Evolutionary conservation across 192 early-diverging fungal genomes (phyloP), one percentile per base, ranked within the genome.

Genomic region (Coemansia sp.): DNA sequence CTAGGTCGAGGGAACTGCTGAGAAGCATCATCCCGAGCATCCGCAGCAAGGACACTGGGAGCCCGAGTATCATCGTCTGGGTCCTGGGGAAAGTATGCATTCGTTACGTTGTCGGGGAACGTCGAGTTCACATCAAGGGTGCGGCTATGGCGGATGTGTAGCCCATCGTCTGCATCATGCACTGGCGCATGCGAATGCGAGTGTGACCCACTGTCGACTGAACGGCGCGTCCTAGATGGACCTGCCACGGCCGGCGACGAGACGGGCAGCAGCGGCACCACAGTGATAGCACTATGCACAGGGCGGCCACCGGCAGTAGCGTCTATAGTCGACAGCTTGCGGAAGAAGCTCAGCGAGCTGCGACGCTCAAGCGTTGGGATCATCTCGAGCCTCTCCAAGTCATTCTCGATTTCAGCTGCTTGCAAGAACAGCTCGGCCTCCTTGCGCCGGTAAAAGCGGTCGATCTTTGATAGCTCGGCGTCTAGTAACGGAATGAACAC

Each of bases 391-490:
- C 26, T 23, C 20, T 38, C 36, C 16, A 67, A 33, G 24, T 82
- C 79, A 1, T 51, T 38, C 42, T 82, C 79, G 7, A 96, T 58
- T 0, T 67, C 80, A 13, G 91, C 79, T n/a, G 93, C 84, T 63
- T 91, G 84, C 33, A 73, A 67, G 62, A 89, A 84, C 20, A 95
- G 81, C 71, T 94, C 92, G 0, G 80, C 82, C 65, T 96, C 94
- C 69, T 95, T 95, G 56, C 86, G 86, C 16, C 75, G 67, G 77
- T 98, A 98, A 65, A 96, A 96, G 33, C 72, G 70, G 36, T 85
- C 84, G 62, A 98, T 93, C 70, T 93, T 93, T 58, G 85, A 84
- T 34, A 98, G 85, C 59, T 96, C 92, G 59, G 86, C 86, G 69
- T 96, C 92, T 8, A 98, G 85, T 2, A 91, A 86, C 7, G 86